phyloP scores from a whole-genome alignment of 2,329 filamentous ascomycete genomes.

The Colletotrichum shisoi region DNA sequence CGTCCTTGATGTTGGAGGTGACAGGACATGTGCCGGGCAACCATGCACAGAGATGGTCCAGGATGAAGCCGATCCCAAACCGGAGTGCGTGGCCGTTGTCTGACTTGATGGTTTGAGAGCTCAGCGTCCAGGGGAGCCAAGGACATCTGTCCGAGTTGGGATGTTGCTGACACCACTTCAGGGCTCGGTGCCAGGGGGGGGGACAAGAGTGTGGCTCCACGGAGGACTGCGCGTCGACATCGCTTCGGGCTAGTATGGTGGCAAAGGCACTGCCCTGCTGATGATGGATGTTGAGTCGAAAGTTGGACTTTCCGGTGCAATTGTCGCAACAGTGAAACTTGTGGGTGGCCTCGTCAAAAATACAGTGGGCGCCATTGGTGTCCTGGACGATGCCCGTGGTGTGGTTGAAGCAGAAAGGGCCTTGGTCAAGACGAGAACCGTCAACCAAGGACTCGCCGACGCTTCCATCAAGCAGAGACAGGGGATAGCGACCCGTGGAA shows the following conservation, averaged over 20 bases:
- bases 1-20: not conserved
- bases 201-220: not conserved
- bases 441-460: not conserved
- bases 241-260: not conserved
- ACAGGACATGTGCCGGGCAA: not conserved
- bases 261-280: not conserved
- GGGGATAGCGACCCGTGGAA: not conserved
- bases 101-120: not conserved
- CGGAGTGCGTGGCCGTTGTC: not conserved
- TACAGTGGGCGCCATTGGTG: not conserved
- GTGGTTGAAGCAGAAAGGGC: not conserved
- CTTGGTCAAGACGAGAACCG: not conserved
- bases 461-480: not conserved
- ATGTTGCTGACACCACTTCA: slow-evolving; percentile 6
- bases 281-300: not conserved
- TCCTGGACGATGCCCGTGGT: not conserved
- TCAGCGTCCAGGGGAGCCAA: slow-evolving; percentile 7
- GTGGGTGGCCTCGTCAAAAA: not conserved
- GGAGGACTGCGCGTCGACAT: not conserved
- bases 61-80: not conserved
- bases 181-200: not conserved
- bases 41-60: not conserved
- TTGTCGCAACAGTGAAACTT: not conserved
- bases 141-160: not conserved
- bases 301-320: not conserved